Percentiles rank a stretch among this genome's conserved stretches.
Evolutionary conservation across 2,329 filamentous ascomycete genomes (phyloP).

Genomic region (Chrysoporthe cubensis): DNA sequence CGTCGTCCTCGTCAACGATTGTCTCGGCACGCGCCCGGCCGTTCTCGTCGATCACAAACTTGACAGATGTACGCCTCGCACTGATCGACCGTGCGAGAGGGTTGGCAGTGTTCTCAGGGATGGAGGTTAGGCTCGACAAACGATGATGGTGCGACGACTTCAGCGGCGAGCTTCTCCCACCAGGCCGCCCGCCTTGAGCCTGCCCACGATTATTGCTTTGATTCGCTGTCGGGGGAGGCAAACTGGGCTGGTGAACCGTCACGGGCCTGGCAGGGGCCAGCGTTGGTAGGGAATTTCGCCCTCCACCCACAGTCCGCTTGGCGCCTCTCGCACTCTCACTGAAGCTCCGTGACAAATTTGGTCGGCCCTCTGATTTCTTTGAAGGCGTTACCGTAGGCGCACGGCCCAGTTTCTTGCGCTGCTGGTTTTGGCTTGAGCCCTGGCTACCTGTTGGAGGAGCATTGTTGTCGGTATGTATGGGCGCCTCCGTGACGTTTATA

Average conservation of each 20-base stretch:
- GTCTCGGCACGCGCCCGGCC: conserved; percentile 62
- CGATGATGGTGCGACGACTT: conserved; percentile 51
- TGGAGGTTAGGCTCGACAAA: conserved; percentile 58
- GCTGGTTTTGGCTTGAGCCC: conserved; percentile 45
- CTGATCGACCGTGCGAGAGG: conserved; percentile 47
- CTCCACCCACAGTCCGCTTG: conserved; percentile 43
- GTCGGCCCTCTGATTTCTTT: conserved; percentile 49
- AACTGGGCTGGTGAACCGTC: conserved; percentile 32
- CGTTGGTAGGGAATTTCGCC: conserved; percentile 48
- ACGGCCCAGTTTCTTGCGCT: conserved; percentile 48
- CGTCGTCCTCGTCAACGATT: conserved; percentile 46
- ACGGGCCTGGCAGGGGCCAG: conserved; percentile 52
- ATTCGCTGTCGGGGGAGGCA: conserved; percentile 6
- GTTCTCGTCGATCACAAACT: conserved; percentile 66
- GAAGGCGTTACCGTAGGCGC: conserved; percentile 53
- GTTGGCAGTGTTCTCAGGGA: conserved; percentile 53
- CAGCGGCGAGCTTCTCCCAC: conserved; percentile 56
- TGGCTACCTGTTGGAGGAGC: conserved; percentile 51
- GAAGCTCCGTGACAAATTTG: conserved; percentile 57
- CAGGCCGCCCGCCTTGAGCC: conserved; percentile 41
- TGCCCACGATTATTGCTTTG: conserved; percentile 39
- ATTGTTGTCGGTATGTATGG: conserved; percentile 38
- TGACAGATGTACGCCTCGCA: conserved; percentile 53
- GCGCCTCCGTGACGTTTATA: conserved; percentile 36
- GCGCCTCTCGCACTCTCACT: conserved; percentile 53